Evolutionary conservation across 2,329 filamentous ascomycete species (phyloP), one percentile per base, ranked within the genome.

Genomic region (Apiospora sp.): DNA sequence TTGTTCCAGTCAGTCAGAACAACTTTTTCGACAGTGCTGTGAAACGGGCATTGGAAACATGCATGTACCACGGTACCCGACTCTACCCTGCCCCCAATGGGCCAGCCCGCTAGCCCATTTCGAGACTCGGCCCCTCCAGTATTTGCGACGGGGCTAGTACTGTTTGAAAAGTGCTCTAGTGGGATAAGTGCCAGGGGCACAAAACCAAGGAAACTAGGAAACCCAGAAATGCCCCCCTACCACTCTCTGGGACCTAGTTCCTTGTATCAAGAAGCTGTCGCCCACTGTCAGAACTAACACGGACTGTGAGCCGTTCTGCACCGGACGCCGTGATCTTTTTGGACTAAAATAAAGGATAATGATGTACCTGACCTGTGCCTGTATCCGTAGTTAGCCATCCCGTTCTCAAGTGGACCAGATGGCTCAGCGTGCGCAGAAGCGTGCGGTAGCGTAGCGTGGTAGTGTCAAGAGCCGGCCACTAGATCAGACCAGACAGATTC

Each of bases 11-110:
- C 58, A 41, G 30, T 64, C 34, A n/a, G 58, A 64, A 41, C 58
- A 64, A 14, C 58, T 64, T 61, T 64, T 64, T 64, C 58, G 58
- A 64, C 58, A 64, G 58, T 64, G 58, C 58, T 41, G 58, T 64
- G 58, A 64, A 64, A 64, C 58, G 58, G 58, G 30, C 58, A 64
- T 64, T 64, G 58, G 58, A 64, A 64, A 64, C 58, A 64, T 64
- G 58, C 58, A 64, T 64, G 58, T 64, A 64, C 58, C 58, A 24
- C 58, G 34, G 30, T 64, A 64, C 58, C 34, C 41, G 30, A 4
- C 58, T 3, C 27, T 34, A 58, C 51, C 51, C 27, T 34, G 12
- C 46, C 46, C 22, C 6, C 16, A 19, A 22, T 48, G 19, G 34
- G 58, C 34, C 22, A 41, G 22, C 34, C 58, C 58, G 34, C 34